A percentile compares a stretch with the other conserved stretches of the same genome.
Evolutionary conservation across 2,329 filamentous ascomycete genomes (phyloP).

Genomic region (Xylariaceae sp.): DNA sequence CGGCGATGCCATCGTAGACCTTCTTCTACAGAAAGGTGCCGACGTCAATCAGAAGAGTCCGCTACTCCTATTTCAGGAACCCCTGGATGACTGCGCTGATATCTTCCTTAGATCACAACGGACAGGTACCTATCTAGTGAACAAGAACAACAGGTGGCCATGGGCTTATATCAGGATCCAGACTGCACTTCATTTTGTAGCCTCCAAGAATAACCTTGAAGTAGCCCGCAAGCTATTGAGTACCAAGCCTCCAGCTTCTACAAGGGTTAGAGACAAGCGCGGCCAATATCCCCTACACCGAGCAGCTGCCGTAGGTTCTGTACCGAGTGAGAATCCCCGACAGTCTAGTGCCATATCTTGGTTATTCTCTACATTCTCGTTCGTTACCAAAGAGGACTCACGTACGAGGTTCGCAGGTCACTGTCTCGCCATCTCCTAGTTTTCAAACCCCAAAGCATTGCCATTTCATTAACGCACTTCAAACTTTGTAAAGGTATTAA

Average conservation of each 20-base stretch:
- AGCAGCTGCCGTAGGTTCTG: slow-evolving; percentile 82
- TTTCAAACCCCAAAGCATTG: no score
- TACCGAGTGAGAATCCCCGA: slow-evolving; percentile 58
- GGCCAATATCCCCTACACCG: slow-evolving; percentile 90
- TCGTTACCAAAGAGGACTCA: no score
- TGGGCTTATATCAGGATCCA: slow-evolving; percentile 31
- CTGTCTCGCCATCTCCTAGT: no score
- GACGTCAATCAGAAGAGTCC: slow-evolving; percentile 70
- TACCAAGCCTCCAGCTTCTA: slow-evolving; percentile 64
- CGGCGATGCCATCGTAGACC: slow-evolving; percentile 61
- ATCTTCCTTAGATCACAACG: slow-evolving; percentile 51
- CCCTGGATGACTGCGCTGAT: neutral
- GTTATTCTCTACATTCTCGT: no score
- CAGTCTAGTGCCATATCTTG: no score
- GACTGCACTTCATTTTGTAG: slow-evolving; percentile 87
- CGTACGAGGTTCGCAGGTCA: no score
- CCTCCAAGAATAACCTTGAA: slow-evolving; percentile 85
- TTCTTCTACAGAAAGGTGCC: slow-evolving; percentile 65
- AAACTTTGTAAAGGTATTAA: no score
- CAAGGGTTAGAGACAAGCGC: slow-evolving; percentile 76
- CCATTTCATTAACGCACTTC: no score
- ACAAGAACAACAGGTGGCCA: neutral
- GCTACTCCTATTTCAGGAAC: neutral
- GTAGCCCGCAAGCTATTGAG: slow-evolving; percentile 73
- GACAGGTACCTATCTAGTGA: slow-evolving; percentile 47